phyloP scores from a whole-genome alignment of 1,284 basidiomycete species.

The Melampsora larici-populina region DNA sequence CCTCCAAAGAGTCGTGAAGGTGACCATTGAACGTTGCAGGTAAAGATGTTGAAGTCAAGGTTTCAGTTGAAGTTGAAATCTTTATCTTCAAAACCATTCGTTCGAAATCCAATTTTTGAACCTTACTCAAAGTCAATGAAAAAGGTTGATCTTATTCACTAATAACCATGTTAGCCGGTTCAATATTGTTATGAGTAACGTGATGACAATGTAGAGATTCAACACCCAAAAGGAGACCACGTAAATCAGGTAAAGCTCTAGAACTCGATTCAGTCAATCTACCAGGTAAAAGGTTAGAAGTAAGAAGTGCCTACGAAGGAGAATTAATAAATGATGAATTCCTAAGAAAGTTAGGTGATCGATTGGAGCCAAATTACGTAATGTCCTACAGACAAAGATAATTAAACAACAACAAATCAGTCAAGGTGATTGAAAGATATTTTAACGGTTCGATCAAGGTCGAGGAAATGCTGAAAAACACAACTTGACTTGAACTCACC shows the following conservation, averaged over 20 bases:
- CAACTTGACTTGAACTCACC: too few species aligned
- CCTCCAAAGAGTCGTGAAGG: too few species aligned
- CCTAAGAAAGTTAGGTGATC: constrained; percentile 66
- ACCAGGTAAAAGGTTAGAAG: constrained; percentile 71
- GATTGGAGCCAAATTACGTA: constrained; percentile 11
- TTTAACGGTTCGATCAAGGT: neutral
- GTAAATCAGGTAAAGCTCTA: constrained; percentile 71
- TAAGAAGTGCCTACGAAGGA: constrained; percentile 77
- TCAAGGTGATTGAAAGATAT: constrained; percentile 73
- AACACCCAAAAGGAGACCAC: constrained; percentile 76
- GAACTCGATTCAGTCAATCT: constrained; percentile 70
- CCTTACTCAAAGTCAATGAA: constrained; percentile 35
- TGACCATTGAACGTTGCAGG: too few species aligned
- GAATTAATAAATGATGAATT: constrained; percentile 91
- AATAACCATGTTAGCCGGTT: constrained; percentile 59
- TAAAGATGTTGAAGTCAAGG: too few species aligned
- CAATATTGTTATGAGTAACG: constrained; percentile 92
- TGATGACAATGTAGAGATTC: constrained; percentile 79
- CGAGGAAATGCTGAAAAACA: too few species aligned
- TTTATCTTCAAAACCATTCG: too few species aligned
- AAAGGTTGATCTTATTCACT: constrained; percentile 19
- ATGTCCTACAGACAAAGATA: constrained; percentile 78
- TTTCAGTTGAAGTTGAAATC: too few species aligned
- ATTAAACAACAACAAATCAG: too few species aligned
- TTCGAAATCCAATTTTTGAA: neutral